Base-by-base conservation (phyloP, 2,329 filamentous ascomycete species). In the Colletotrichum zoysiae region DNA sequence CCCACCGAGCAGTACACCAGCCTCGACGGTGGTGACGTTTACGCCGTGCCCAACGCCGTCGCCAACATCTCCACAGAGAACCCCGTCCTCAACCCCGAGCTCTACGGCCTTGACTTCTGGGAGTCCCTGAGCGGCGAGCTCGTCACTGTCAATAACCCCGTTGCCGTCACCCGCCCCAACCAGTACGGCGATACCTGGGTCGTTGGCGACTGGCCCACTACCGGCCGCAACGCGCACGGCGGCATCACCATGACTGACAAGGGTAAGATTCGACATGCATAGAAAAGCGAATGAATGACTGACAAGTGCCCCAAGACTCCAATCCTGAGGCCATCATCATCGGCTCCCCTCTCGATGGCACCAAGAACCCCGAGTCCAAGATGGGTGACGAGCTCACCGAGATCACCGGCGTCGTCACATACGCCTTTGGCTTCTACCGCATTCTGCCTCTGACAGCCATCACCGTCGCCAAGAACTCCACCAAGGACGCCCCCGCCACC, bases 91-190 rank as follows among this genome's bases (percentile, higher is more conserved):
- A 79, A 91, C 72, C 91, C 91, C 2, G 81, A 82, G 30, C 81
- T 83, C 53, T 93, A 90, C 76, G 92, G 91, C 2, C 82, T 93
- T 40, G 92, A 93, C 78, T 94, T 93, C 77, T 93, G 91, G 92
- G 90, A 93, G 84, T 90, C 87, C 73, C 80, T 93, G 70, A 84
- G 83, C 65, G 92, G 91, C 38, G 90, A 93, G 79, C 83, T 93
- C 9, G 91, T 94, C 18, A 92, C 88, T 0, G 82, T 93, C 58
- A 84, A 84, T 74, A 84, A 81, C 57, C 87, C 89, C 1, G 85
- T 82, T 16, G 89, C 88, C 55, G 80, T 93, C 57, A 84, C 86
- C 62, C 88, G 87, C 67, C 89, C 91, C 2, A 93, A 90, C 78
- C 82, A 79, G 65, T 93, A 86, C 76, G 90, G 91, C 33, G 91